These are phyloP conservation scores for Colletotrichum liriopes DNA, from an alignment of 2,329 filamentous ascomycete genomes.

Conservation along the genomic window DNA sequence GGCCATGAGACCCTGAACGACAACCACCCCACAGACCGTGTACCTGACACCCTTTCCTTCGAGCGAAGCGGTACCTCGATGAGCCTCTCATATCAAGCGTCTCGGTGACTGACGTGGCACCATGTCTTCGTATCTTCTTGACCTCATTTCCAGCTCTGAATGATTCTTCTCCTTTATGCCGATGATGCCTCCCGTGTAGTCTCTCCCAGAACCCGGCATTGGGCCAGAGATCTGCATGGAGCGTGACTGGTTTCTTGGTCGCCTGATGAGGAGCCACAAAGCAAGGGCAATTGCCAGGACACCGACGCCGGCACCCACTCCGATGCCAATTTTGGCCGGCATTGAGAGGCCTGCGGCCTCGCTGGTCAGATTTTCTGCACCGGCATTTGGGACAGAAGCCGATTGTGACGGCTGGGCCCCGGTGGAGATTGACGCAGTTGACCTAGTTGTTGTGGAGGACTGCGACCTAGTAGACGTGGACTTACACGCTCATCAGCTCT, in stretches of 20 bases:
- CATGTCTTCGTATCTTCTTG: slow-evolving; percentile 73
- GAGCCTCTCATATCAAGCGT: slow-evolving; percentile 53
- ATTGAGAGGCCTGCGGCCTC: slow-evolving; percentile 54
- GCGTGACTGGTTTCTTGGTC: slow-evolving; percentile 49
- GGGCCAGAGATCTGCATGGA: slow-evolving; percentile 67
- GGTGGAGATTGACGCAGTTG: slow-evolving; percentile 37
- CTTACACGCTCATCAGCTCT: neutral
- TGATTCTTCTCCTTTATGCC: slow-evolving; percentile 49
- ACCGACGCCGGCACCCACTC: slow-evolving; percentile 61
- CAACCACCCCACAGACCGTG: neutral
- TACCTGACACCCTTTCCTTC: neutral
- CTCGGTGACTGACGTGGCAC: slow-evolving; percentile 66
- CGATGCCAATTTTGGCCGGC: slow-evolving; percentile 65
- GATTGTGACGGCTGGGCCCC: slow-evolving; percentile 30
- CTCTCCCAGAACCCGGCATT: slow-evolving; percentile 62
- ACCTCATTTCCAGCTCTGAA: slow-evolving; percentile 65
- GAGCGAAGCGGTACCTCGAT: neutral
- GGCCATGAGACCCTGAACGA: neutral
- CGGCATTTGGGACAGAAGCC: slow-evolving; percentile 16
- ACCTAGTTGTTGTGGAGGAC: slow-evolving; percentile 25
- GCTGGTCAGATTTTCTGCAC: slow-evolving; percentile 12
- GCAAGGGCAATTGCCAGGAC: slow-evolving; percentile 58
- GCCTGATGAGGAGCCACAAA: slow-evolving; percentile 58
- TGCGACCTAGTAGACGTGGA: slow-evolving; percentile 27
- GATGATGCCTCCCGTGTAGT: slow-evolving; percentile 43